Percentiles rank a stretch among this genome's conserved stretches.
Evolutionary conservation across 805 yeast species (phyloP).

Genomic region (Wickerhamiella australiensis): DNA sequence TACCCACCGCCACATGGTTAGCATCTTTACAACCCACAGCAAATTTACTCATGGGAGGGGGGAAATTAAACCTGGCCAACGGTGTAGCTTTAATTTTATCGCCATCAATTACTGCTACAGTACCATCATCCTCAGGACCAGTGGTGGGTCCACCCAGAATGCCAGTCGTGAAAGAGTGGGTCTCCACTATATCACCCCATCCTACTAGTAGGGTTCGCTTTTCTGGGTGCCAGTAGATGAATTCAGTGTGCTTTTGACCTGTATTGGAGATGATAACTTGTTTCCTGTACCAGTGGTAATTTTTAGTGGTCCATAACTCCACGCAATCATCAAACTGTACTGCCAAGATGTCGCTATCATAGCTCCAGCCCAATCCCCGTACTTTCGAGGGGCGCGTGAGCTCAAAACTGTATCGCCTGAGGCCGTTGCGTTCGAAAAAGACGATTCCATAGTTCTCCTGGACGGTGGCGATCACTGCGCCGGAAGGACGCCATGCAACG

Average conservation of each 20-base stretch:
- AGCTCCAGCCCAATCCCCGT: slow-evolving; percentile 59
- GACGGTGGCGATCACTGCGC: slow-evolving; percentile 71
- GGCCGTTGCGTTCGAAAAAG: slow-evolving; percentile 87
- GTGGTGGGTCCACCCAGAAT: slow-evolving; percentile 58
- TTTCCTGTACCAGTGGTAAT: slow-evolving; percentile 92
- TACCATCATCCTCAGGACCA: slow-evolving; percentile 62
- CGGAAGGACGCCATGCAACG: slow-evolving; percentile 84
- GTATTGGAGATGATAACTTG: slow-evolving; percentile 43
- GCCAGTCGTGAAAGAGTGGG: slow-evolving; percentile 46
- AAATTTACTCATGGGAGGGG: slow-evolving; percentile 82
- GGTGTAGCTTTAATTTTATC: slow-evolving; percentile 62
- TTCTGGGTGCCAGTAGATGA: slow-evolving; percentile 73
- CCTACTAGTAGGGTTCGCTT: slow-evolving; percentile 54
- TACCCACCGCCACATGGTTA: slow-evolving; percentile 52
- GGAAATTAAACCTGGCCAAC: slow-evolving; percentile 70
- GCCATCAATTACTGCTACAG: slow-evolving; percentile 75
- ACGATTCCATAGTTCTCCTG: slow-evolving; percentile 40
- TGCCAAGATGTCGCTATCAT: slow-evolving; percentile 66
- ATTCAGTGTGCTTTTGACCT: background rate
- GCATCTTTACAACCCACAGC: slow-evolving; percentile 48
- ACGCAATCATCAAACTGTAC: slow-evolving; percentile 48
- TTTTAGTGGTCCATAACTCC: slow-evolving; percentile 84
- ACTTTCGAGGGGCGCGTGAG: slow-evolving; percentile 40
- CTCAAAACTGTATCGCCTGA: slow-evolving; percentile 76
- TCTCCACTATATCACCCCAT: slow-evolving; percentile 13